Evolutionary conservation across 1,284 basidiomycete species (phyloP), one percentile per base, ranked within the genome.

Genomic region (Tylopilus microsporus): DNA sequence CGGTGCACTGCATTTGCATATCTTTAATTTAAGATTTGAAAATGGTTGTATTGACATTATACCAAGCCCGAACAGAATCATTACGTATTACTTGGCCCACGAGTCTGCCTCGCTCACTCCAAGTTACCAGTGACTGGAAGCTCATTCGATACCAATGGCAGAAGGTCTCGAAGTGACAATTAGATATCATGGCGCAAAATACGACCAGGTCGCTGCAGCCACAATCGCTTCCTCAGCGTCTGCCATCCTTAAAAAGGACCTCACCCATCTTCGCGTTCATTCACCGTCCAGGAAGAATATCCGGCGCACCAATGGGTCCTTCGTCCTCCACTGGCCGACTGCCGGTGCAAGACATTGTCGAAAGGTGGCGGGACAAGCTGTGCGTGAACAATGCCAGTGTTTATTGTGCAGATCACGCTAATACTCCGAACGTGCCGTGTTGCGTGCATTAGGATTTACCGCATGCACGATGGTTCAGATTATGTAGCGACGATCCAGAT

Each of bases 201-300:
- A 55, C 56, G 6, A 43, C 39, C 56, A 55, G 4, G 59, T 68
- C 48, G 57, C 60, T 41, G 55, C 57, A 5, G 60, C 62, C 5
- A n/a, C 52, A 1, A 59, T 61, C 11, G 0, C 47, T 2, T 68
- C 68, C 7, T 59, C 65, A 18, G 67, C 43, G 42, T 60, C 68
- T 43, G 67, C 64, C 52, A 69, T 70, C 49, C 53, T 68, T 50
- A 68, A 68, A 56, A 70, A 58, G 47, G 67, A 68, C 55, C 69
- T 68, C 34, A 55, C 56, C 34, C 59, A 65, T 46, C 67, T 68
- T 37, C 66, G 67, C 45, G 69, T 69, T 1, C 67, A 68, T 48
- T 64, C 62, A 0, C 69, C 67, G 0, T 66, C 69, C 13, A 64
- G 69, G 16, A 70, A 39, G 53, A 68, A 70, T 53, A 61, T 68